Evolutionary conservation across 75 land plant genomes (phyloP).

Genomic region (Sequoia sempervirens): DNA sequence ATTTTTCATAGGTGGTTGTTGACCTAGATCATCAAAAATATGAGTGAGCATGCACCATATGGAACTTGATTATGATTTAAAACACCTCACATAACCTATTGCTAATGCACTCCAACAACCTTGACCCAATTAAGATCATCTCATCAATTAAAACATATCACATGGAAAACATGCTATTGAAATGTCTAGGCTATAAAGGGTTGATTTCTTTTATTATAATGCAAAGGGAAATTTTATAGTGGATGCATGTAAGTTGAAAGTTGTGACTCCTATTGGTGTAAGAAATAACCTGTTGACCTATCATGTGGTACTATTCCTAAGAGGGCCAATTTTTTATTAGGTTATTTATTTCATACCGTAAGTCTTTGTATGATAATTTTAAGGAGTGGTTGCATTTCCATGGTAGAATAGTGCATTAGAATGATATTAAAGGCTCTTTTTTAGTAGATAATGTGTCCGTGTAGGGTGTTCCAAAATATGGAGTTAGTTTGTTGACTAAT

Average conservation of each 20-base stretch:
- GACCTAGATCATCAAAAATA: background rate
- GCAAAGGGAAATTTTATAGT: background rate
- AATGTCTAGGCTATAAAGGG: background rate
- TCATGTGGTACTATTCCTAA: background rate
- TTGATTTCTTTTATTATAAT: too few relatives aligned
- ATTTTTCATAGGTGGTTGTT: background rate
- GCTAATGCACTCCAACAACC: too few relatives aligned
- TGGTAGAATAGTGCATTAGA: too few relatives aligned
- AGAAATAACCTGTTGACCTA: background rate
- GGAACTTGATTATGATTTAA: too few relatives aligned
- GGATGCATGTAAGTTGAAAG: background rate
- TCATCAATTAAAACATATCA: too few relatives aligned
- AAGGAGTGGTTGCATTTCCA: too few relatives aligned
- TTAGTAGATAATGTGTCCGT: too few relatives aligned
- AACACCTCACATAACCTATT: background rate
- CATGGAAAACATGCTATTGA: too few relatives aligned
- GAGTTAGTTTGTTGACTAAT: background rate
- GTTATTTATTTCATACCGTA: too few relatives aligned
- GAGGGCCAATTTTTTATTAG: background rate
- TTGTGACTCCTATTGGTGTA: background rate
- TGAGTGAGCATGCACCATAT: background rate
- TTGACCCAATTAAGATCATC: background rate
- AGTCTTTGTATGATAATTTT: too few relatives aligned
- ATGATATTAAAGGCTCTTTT: too few relatives aligned
- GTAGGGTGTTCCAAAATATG: too few relatives aligned